Evolutionary conservation across 2,329 filamentous ascomycete genomes (phyloP), one percentile per base, ranked within the genome.

Genomic region (Colletotrichum lindemuthianum): DNA sequence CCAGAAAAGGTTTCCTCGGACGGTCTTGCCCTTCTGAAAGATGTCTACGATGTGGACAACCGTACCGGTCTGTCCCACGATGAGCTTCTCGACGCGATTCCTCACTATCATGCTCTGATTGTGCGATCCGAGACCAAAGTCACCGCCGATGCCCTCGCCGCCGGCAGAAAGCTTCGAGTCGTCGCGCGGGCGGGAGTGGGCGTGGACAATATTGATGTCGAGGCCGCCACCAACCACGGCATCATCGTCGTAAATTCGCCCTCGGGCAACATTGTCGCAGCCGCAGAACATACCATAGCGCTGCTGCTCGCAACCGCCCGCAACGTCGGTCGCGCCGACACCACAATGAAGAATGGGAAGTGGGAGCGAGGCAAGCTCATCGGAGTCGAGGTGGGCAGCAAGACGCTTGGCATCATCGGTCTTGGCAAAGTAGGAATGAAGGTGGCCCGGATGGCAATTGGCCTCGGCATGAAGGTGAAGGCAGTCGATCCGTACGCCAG

Each of bases 111-210:
- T 51, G 92, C 90, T 16, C 83, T 95, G 55, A 91, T 95, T 65
- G 88, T 95, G 44, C 88, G 92, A 3, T 94, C 91, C 41, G 92
- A 93, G 77, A 95, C 92, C 2, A 91, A 93, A 72, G 91, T 95
- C 65, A 94, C 90, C 0, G 84, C 89, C 0, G 79, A 84, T 3
- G 82, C 95, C 1, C 82, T 95, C 11, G 77, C 81, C 11, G 89
- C 88, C 2, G 91, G 87, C 9, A 86, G 82, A 69, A 90, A 87
- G 64, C 82, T 95, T 55, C 90, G 90, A 69, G 92, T 95, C 8
- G 91, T 96, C 24, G 92, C 91, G 2, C 84, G 92, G 66, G 92
- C 92, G 11, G 92, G 92, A 11, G 92, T 95, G 1, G 92, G 91
- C 37, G 91, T 95, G 32, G 91, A 95, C 78, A 94, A 95, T 77